Evolutionary conservation across 2,329 filamentous ascomycete genomes (phyloP), one percentile per base, ranked within the genome.

Genomic region (Epichloe sp.): DNA sequence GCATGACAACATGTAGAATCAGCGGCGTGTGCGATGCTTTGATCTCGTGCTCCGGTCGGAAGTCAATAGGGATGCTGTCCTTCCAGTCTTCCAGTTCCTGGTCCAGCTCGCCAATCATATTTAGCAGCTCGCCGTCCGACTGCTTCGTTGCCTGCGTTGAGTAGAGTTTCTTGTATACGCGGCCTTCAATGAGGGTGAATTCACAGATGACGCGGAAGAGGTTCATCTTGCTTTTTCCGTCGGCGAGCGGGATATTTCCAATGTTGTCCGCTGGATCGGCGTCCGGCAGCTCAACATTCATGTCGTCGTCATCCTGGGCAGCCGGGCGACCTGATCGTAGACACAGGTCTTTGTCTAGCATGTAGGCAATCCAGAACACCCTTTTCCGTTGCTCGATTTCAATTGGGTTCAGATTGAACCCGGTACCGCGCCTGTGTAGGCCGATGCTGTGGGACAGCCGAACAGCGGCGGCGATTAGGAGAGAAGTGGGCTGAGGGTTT

Each of bases 21-120:
- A 97, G 75, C 1, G 91, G 90, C 0, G 89, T 94, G 65, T 96
- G 88, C 0, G 85, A 86, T 0, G 88, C 88, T 66, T 89, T 90
- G 67, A 98, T 97, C 67, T 96, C 90, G 64, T 96, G 83, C 66
- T 97, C 93, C 0, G 93, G 93, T n/a, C 93, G 81, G 70, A 96
- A 97, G 62, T 97, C 93, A 52, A 95, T 78, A 2, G 93, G 91
- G 50, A 98, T 97, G 48, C 78, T 82, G 63, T 97, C 90, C 71
- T 97, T 97, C 93, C 93, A 98, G 50, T 88, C 84, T 65, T 98
- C 93, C 4, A 98, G 59, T 60, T 89, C 82, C 61, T 81, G 83
- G 64, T 98, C 93, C 10, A 98, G 78, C 62, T 97, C 90, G 45
- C 93, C 90, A 58, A 98, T 98, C 0, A 89, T 95, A 63, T 95